These are phyloP conservation scores for Mycena amicta DNA, from an alignment of 768 basidiomycete genomes.

Conservation along the genomic window DNA sequence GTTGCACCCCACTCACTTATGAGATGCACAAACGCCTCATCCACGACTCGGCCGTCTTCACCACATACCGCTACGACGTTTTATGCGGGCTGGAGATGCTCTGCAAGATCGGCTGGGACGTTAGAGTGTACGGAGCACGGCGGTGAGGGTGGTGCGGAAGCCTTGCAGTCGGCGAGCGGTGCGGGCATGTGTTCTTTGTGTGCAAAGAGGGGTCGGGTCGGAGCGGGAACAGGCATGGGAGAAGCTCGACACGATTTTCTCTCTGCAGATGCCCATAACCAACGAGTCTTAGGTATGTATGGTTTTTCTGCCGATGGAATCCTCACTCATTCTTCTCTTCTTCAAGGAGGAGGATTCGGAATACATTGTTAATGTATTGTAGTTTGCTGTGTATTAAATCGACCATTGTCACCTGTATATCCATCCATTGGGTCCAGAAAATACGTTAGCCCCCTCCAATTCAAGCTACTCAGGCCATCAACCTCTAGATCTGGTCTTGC, in stretches of 20 bases:
- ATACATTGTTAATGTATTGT: too few species aligned
- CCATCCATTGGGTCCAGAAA: too few species aligned
- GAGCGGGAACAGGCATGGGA: slow-evolving; percentile 10
- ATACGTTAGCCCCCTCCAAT: too few species aligned
- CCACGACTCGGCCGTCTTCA: slow-evolving; percentile 27
- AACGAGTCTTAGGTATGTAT: too few species aligned
- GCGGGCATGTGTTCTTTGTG: slow-evolving; percentile 13
- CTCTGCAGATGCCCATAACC: not conserved
- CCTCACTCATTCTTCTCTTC: too few species aligned
- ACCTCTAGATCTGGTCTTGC: too few species aligned
- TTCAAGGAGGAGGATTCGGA: too few species aligned
- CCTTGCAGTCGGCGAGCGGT: too few species aligned
- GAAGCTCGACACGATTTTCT: slow-evolving; percentile 3
- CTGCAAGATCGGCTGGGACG: slow-evolving; percentile 21
- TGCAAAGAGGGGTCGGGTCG: not conserved
- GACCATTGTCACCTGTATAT: too few species aligned
- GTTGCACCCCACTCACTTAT: not conserved
- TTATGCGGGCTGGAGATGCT: slow-evolving; percentile 33
- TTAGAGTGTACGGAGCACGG: slow-evolving; percentile 26
- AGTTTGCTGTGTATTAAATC: too few species aligned
- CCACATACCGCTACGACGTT: slow-evolving; percentile 31
- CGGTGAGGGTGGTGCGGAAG: slow-evolving; percentile 31
- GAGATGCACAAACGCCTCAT: slow-evolving; percentile 3
- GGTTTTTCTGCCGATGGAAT: too few species aligned
- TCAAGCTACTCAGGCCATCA: too few species aligned